These are phyloP conservation scores for Fusarium multiceps DNA, from an alignment of 2,329 filamentous ascomycete genomes.

Conservation along the genomic window DNA sequence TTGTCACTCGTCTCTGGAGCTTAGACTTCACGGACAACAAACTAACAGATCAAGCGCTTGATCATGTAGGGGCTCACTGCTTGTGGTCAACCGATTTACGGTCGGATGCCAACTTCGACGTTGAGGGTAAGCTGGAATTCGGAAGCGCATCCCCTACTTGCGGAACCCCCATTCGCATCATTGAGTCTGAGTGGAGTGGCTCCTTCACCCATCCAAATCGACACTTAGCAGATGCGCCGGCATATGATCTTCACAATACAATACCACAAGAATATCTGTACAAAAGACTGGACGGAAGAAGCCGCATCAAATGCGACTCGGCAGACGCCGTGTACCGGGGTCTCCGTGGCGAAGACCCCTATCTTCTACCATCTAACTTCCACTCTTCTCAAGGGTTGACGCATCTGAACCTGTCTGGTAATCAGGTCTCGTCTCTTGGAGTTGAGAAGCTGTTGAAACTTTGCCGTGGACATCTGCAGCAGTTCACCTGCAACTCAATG, in stretches of 20 bases:
- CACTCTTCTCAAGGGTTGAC: constrained; percentile 55
- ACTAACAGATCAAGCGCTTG: constrained; percentile 59
- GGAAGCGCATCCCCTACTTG: constrained; percentile 49
- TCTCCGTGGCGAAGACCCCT: constrained; percentile 42
- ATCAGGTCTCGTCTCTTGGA: constrained; percentile 58
- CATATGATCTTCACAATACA: constrained; percentile 41
- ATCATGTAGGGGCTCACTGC: constrained; percentile 46
- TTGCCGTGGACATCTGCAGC: constrained; percentile 61
- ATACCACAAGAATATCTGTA: constrained; percentile 39
- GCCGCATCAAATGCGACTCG: constrained; percentile 43
- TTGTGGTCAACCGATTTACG: constrained; percentile 51
- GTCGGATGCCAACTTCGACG: constrained; percentile 53
- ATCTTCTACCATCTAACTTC: constrained; percentile 34
- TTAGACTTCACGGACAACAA: constrained; percentile 65
- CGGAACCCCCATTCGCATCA: constrained; percentile 58
- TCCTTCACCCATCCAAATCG: constrained; percentile 59
- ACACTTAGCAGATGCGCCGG: constrained; percentile 62
- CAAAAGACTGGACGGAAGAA: constrained; percentile 50
- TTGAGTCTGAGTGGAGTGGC: constrained; percentile 60
- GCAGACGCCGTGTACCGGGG: constrained; percentile 42
- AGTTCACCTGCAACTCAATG: constrained; percentile 63
- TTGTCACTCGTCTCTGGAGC: constrained; percentile 63
- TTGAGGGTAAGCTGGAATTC: constrained; percentile 59
- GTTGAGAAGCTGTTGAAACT: constrained; percentile 57
- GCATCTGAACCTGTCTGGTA: constrained; percentile 65